phyloP scores from a whole-genome alignment of 139 green algal species.

The Coccomyxa sp. region DNA sequence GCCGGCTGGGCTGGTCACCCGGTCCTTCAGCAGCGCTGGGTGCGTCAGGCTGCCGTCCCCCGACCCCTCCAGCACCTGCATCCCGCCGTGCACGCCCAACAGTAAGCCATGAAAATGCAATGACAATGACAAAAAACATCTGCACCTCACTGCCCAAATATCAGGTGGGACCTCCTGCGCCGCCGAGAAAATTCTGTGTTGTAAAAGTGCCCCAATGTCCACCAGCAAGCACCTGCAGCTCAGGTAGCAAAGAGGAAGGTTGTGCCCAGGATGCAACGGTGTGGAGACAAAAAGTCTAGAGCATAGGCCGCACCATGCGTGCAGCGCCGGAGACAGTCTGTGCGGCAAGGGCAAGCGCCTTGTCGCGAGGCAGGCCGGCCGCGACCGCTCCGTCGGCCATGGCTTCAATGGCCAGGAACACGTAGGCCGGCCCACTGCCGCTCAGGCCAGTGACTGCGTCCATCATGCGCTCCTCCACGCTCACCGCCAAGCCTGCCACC shows the following conservation, averaged over 20 bases:
- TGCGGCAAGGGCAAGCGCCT: constrained; percentile 62
- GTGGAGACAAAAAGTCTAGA: too few species aligned
- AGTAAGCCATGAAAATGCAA: background rate
- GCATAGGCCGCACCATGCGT: constrained; percentile 17
- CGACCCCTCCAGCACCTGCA: background rate
- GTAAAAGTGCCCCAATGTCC: background rate
- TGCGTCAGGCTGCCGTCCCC: constrained; percentile 51
- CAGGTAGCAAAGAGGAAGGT: background rate
- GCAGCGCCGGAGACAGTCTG: constrained; percentile 70
- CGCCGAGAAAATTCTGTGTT: background rate
- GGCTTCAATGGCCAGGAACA: constrained; percentile 83
- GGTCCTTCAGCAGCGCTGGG: constrained; percentile 71
- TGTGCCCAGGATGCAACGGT: background rate
- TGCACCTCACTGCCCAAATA: too few species aligned
- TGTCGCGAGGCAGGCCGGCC: constrained; percentile 65
- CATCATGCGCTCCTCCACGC: constrained; percentile 79
- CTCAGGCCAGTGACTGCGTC: constrained; percentile 86
- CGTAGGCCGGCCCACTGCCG: constrained; percentile 87
- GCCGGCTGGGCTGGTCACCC: constrained; percentile 48
- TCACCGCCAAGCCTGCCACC: constrained; percentile 12
- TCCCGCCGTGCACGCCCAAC: background rate
- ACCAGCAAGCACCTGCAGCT: background rate
- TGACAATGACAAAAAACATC: background rate
- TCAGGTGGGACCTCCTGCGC: too few species aligned
- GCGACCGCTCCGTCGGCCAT: constrained; percentile 73